phyloP scores from a whole-genome alignment of 1,284 basidiomycete species.

The Schizophyllum commune region DNA sequence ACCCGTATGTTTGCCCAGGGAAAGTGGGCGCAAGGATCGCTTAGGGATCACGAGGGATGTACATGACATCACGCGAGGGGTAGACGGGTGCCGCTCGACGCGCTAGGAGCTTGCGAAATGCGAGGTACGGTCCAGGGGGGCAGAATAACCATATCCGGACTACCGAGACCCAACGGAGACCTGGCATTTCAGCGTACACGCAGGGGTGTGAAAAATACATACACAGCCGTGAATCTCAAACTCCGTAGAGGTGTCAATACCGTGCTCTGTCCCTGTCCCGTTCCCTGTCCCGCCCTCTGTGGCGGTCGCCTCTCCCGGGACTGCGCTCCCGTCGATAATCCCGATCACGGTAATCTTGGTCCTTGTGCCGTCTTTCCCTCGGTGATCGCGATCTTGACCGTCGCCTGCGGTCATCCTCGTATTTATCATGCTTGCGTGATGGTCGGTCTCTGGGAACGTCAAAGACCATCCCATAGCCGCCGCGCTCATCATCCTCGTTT shows the following conservation, averaged over 20 bases:
- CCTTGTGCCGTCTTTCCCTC: background rate
- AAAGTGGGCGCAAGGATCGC: too few species aligned
- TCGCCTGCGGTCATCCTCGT: background rate
- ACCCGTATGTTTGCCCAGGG: too few species aligned
- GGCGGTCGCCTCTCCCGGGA: conserved; percentile 14
- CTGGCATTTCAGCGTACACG: background rate
- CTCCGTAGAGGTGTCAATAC: background rate
- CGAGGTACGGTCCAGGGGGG: too few species aligned
- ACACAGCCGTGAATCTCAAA: background rate
- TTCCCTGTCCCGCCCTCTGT: conserved; percentile 7
- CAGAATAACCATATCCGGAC: too few species aligned
- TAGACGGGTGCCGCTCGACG: too few species aligned
- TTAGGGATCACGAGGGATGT: background rate
- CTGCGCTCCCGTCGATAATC: background rate
- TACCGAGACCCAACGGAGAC: background rate
- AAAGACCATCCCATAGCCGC: conserved; percentile 69
- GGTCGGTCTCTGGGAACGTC: conserved; percentile 37
- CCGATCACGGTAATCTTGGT: background rate
- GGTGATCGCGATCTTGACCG: background rate
- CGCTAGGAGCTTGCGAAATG: too few species aligned
- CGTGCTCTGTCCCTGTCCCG: background rate
- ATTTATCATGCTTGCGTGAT: background rate
- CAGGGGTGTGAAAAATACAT: background rate
- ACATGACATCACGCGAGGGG: background rate
- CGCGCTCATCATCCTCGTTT: conserved; percentile 21